Base-by-base conservation (phyloP, 257 asterid species). In the Asclepias syriaca region DNA sequence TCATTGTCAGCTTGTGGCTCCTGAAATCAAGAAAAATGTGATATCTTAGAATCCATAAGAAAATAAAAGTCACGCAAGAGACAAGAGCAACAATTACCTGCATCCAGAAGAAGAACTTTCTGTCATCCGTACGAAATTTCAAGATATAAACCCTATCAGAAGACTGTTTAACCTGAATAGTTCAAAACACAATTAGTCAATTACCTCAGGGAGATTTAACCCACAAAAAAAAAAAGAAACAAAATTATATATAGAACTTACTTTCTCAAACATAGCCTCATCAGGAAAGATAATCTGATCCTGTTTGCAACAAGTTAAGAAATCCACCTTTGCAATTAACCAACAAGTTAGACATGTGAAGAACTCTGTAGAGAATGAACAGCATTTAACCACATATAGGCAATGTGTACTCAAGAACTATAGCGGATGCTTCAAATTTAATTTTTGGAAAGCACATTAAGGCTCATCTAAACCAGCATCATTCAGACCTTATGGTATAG, bases 91-190 rank as follows among this genome's bases (percentile, higher is more conserved):
- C 74, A 14, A 46, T 43, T 65, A 89, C 99, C 99, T 95, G 99
- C 95, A 95, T 85, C 99, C 98, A 95, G 69, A 84, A 92, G 92
- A 95, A 95, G 64, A 87, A 85, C 92, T 87, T 95, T 81, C 99
- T 84, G 73, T 90, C 94, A 75, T 95, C 98, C 1, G 94, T 83
- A 68, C 67, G 95, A 72, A 95, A 95, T 90, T 87, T 90, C 78
- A 92, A 85, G 75, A 95, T 81, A 78, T 88, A 95, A 57, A 92
- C 98, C 89, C 99, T 87, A 80, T 87, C 98, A 37, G 99, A 83
- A 65, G 99, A 78, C 75, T 91, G 99, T 80, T 84, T 86, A 75
- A 95, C 89, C 99, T 95, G 85, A 65, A 76, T 49, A 81, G 64
- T 48, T 76, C 57, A 63, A 57, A 32, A 73, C 77, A 69, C 6